Percentiles rank a stretch among this genome's conserved stretches.
Conservation (phyloP, 441 rosid species). For the Sinapis alba region DNA sequence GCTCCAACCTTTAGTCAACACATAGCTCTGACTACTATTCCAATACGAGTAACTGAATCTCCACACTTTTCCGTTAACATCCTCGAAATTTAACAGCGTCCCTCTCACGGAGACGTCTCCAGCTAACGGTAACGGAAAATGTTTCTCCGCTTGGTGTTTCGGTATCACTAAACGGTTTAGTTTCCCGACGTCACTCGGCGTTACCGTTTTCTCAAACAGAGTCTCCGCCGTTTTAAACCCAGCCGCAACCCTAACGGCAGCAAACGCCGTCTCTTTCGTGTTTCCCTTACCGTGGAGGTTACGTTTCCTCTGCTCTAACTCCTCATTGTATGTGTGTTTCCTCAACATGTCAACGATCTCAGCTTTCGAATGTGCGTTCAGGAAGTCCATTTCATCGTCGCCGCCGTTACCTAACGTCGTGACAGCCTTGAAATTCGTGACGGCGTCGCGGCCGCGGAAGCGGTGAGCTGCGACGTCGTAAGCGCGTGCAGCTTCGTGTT, state of each 20-base stretch:
- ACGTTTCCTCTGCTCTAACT: slow-evolving; percentile 69
- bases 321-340: slow-evolving; percentile 81
- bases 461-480: slow-evolving; percentile 80
- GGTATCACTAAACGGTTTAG: slow-evolving; percentile 85
- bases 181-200: slow-evolving; percentile 91
- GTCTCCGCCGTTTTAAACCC: slow-evolving; percentile 50
- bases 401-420: slow-evolving; percentile 17
- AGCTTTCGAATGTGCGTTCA: slow-evolving; percentile 69
- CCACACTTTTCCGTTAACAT: slow-evolving; percentile 75
- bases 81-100: slow-evolving; percentile 67
- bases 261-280: slow-evolving; percentile 3
- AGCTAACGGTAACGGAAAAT: slow-evolving; percentile 60
- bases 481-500: slow-evolving; percentile 78
- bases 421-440: slow-evolving; percentile 60
- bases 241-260: slow-evolving; percentile 1
- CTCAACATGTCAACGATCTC: slow-evolving; percentile 92
- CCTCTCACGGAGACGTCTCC: slow-evolving; percentile 53
- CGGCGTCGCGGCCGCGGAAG: slow-evolving; percentile 87
- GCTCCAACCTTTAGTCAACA: slow-evolving; percentile 91
- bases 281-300: slow-evolving; percentile 5
- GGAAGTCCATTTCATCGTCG: slow-evolving; percentile 43
- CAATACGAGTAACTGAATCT: slow-evolving; percentile 85
- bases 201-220: slow-evolving; percentile 81
- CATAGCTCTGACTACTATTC: slow-evolving; percentile 92
- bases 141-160: slow-evolving; percentile 88